Conservation (phyloP, 768 basidiomycete species). For the Rhizopogon rudus region DNA sequence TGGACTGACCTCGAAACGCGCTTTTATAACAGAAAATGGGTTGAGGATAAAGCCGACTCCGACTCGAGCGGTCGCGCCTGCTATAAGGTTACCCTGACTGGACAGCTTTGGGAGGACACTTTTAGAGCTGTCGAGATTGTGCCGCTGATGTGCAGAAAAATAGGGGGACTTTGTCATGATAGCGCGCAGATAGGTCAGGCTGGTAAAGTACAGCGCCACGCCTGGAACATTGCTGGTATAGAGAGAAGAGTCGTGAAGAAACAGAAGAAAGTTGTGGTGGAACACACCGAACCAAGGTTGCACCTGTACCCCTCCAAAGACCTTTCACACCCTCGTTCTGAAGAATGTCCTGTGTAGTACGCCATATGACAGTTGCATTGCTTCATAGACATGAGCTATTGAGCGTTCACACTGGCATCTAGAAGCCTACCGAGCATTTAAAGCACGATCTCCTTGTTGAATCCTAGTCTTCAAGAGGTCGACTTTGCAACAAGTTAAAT, state of each 20-base stretch:
- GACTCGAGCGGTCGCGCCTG: slow-evolving; percentile 80
- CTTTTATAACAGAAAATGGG: slow-evolving; percentile 88
- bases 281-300: slow-evolving; percentile 67
- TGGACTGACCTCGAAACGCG: slow-evolving; percentile 75
- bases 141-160: slow-evolving; percentile 42
- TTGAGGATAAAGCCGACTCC: slow-evolving; percentile 81
- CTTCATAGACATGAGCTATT: slow-evolving; percentile 12
- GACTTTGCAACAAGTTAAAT: slow-evolving; percentile 37
- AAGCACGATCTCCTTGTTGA: slow-evolving; percentile 67
- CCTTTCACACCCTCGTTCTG: slow-evolving; percentile 59
- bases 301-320: slow-evolving; percentile 85
- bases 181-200: slow-evolving; percentile 76
- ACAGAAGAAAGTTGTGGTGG: background rate
- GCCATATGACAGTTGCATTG: slow-evolving; percentile 39
- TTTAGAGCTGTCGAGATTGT: slow-evolving; percentile 17
- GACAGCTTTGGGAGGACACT: slow-evolving; percentile 71
- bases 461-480: slow-evolving; percentile 91
- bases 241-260: slow-evolving; percentile 2
- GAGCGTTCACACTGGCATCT: background rate
- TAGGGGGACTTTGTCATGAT: slow-evolving; percentile 67
- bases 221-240: slow-evolving; percentile 80
- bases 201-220: slow-evolving; percentile 88
- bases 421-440: slow-evolving; percentile 32
- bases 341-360: slow-evolving; percentile 54
- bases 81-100: slow-evolving; percentile 74